phyloP scores from a whole-genome alignment of 805 yeast species.

The Candida taoyuanica region DNA sequence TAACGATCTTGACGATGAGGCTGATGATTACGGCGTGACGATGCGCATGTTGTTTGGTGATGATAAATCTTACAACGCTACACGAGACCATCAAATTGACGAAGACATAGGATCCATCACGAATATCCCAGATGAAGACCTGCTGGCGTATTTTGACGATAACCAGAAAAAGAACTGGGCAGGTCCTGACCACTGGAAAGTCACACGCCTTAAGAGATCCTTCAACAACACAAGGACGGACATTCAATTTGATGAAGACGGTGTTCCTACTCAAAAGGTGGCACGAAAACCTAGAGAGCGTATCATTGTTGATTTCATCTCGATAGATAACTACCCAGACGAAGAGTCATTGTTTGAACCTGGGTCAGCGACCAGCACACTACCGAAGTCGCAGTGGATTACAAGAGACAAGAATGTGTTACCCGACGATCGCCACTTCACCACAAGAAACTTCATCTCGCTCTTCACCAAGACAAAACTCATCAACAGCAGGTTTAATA shows the following conservation, averaged over 20 bases:
- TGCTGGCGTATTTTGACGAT: slow-evolving; percentile 79
- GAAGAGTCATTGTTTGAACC: slow-evolving; percentile 36
- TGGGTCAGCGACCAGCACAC: slow-evolving; percentile 31
- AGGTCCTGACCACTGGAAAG: slow-evolving; percentile 92
- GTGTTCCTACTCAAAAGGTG: slow-evolving; percentile 12
- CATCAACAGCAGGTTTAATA: slow-evolving; percentile 33
- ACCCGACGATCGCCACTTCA: slow-evolving; percentile 73
- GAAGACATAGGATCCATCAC: slow-evolving; percentile 25
- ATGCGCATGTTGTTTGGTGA: slow-evolving; percentile 22
- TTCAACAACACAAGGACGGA: slow-evolving; percentile 9
- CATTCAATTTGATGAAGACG: background rate
- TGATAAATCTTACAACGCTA: slow-evolving; percentile 22
- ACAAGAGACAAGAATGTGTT: slow-evolving; percentile 44
- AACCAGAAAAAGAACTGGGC: slow-evolving; percentile 72
- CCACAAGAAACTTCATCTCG: slow-evolving; percentile 61
- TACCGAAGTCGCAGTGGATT: slow-evolving; percentile 39
- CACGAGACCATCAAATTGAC: slow-evolving; percentile 19
- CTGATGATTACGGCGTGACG: slow-evolving; percentile 26
- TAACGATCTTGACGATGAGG: slow-evolving; percentile 24
- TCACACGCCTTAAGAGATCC: slow-evolving; percentile 48
- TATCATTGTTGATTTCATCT: slow-evolving; percentile 40
- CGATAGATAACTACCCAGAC: slow-evolving; percentile 34
- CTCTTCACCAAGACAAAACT: slow-evolving; percentile 64
- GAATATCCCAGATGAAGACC: slow-evolving; percentile 48
- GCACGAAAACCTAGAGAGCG: slow-evolving; percentile 33